Conservation (phyloP, 805 yeast genomes). For the Clavispora phyllophila region DNA sequence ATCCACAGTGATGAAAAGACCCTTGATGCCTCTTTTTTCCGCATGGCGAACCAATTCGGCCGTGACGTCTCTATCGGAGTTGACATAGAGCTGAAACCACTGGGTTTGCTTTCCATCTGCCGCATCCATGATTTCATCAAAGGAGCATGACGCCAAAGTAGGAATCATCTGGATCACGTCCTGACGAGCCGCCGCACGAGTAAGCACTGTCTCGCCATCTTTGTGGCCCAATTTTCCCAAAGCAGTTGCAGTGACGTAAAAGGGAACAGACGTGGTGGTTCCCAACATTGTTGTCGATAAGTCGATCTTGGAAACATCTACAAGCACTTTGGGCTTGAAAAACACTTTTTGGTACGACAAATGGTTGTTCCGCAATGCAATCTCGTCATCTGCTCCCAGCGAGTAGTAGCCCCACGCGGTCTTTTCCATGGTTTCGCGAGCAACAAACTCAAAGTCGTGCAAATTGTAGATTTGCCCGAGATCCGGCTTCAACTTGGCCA, state of each 20-base stretch:
- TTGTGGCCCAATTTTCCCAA: slow-evolving; percentile 40
- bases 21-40: slow-evolving; percentile 39
- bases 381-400: slow-evolving; percentile 48
- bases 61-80: slow-evolving; percentile 30
- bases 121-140: slow-evolving; percentile 38
- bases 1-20: slow-evolving; percentile 51
- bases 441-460: slow-evolving; percentile 84
- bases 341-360: slow-evolving; percentile 36
- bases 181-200: slow-evolving; percentile 35
- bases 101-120: slow-evolving; percentile 31
- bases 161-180: slow-evolving; percentile 47
- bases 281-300: slow-evolving; percentile 28
- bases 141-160: slow-evolving; percentile 33
- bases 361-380: slow-evolving; percentile 41
- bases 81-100: slow-evolving; percentile 48
- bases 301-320: slow-evolving; percentile 27
- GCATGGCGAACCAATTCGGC: slow-evolving; percentile 30
- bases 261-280: slow-evolving; percentile 34
- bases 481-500: slow-evolving; percentile 52
- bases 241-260: slow-evolving; percentile 48
- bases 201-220: slow-evolving; percentile 39
- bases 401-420: slow-evolving; percentile 79
- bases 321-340: slow-evolving; percentile 42
- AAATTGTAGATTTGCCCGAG: slow-evolving; percentile 66
- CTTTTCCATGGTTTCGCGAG: slow-evolving; percentile 69